Base-by-base conservation (phyloP, 1,139 yeast species). In the Suhomyces bribrorum region DNA sequence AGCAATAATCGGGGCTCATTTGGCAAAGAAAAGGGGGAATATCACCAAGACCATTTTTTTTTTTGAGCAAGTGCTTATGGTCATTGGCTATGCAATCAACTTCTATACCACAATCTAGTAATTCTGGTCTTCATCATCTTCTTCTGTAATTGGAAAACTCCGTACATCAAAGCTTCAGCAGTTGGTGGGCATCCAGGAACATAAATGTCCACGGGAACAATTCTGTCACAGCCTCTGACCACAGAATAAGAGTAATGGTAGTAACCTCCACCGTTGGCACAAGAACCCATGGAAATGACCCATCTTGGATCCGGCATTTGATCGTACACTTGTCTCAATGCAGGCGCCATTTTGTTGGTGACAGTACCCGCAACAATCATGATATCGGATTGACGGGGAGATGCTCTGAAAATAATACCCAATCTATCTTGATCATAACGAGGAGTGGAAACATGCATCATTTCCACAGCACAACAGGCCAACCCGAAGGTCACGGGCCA, bases 141-240 rank as follows among this genome's bases (percentile, higher is more conserved):
- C 81, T 84, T 85, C 65, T 86, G 95, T 56, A 87, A 74, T 66
- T 84, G 90, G 75, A 86, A 84, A 30, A 87, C 83, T 45, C 95
- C 96, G 62, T 86, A 87, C 88, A 87, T 79, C 66, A 87, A 81
- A 7, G 95, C 95, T 67, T 87, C 95, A 38, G 90, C 77, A 20
- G 95, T 85, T 36, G 96, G 96, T 17, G 96, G 96, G 67, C 96
- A 87, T 7, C 96, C 96, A 14, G 96, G 96, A 35, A 87, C 95
- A 57, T 86, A 87, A 36, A 87, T 86, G 61, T 87, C 96, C 26
- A 87, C 95, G 9, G 96, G 96, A 31, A 87, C 81, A 44, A 87
- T 74, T 60, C 96, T 73, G 69, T 87, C 96, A 58, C 95, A 88
- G 32, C 96, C 96, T 61, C 96, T 77, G 20, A 87, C 94, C 23